Evolutionary conservation across 352 stramenopile species (phyloP).

Genomic region (Phytopythium ostracodes): DNA sequence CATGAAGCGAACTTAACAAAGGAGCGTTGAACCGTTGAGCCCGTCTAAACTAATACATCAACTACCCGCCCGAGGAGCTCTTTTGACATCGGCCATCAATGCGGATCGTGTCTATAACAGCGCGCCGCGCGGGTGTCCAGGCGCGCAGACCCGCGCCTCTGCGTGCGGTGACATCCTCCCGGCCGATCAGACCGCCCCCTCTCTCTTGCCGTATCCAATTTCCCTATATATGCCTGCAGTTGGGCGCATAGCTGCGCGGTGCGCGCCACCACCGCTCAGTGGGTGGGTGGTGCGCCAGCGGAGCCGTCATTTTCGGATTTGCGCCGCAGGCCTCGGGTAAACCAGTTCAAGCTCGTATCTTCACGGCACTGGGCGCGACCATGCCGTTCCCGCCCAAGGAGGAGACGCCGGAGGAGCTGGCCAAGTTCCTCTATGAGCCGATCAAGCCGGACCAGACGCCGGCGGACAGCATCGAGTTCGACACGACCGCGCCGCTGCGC

Average conservation of each 20-base stretch:
- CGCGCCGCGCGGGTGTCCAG: no score
- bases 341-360: neutral
- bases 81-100: no score
- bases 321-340: neutral
- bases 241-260: constrained; percentile 5
- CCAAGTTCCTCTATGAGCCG: constrained; percentile 1
- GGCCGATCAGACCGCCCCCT: neutral
- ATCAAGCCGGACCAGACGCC: constrained; percentile 39
- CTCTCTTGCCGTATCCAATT: neutral
- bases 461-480: constrained; percentile 71
- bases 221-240: neutral
- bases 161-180: neutral
- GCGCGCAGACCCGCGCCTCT: neutral
- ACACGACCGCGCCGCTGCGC: constrained; percentile 55
- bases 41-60: no score
- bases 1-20: no score
- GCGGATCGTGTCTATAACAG: no score
- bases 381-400: constrained; percentile 6
- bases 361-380: neutral
- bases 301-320: constrained; percentile 1
- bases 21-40: no score
- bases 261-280: no score
- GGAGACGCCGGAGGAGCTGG: constrained; percentile 1
- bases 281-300: neutral
- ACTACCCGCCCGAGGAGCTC: no score